Base-by-base conservation (phyloP, 208 protist species). In the Vickermania ingenoplastis region DNA sequence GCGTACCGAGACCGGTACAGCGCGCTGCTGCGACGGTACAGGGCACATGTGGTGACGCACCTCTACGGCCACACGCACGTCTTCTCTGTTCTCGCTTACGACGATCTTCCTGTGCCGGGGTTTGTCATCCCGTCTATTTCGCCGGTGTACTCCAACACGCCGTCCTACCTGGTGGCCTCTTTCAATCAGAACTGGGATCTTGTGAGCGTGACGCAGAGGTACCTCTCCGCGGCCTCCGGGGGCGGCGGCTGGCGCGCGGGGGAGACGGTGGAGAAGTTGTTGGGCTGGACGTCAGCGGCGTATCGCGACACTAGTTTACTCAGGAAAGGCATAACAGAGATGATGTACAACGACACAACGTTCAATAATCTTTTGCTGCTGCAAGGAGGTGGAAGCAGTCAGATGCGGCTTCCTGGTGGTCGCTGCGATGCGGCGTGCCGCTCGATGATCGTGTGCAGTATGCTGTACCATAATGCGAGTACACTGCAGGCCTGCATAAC, bases 31-130 rank as follows among this genome's bases (percentile, higher is more conserved):
- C 23, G 30, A 13, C 24, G 57, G 1, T 68, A 70, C 58, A 52
- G 1, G 1, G 56, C 57, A 27, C 62, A 57, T 22, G 48, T 83
- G 3, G 58, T 30, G 1, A 4, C 59, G 2, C 71, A 79, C 52
- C 21, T 83, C 24, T 83, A 67, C 41, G 77, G 72, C 31, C 72
- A 79, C 59, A 77, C 66, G 22, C 69, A 79, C 61, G 22, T 48
- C 51, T 69, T 75, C 66, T 70, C 66, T 27, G 50, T 69, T 55
- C 41, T 69, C 65, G 61, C 71, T 53, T 49, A 74, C 57, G 17
- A 55, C 21, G 28, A 53, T 27, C 24, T 64, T 1, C 66, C 59
- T 29, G 68, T 87, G 29, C 70, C 66, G 28, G 61, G 72, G 22
- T 77, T 77, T 63, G 67, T 66, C 22, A 59, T 83, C 53, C 70